Conservation (phyloP, 2,329 filamentous ascomycete genomes). For the Coniella lustricola region DNA sequence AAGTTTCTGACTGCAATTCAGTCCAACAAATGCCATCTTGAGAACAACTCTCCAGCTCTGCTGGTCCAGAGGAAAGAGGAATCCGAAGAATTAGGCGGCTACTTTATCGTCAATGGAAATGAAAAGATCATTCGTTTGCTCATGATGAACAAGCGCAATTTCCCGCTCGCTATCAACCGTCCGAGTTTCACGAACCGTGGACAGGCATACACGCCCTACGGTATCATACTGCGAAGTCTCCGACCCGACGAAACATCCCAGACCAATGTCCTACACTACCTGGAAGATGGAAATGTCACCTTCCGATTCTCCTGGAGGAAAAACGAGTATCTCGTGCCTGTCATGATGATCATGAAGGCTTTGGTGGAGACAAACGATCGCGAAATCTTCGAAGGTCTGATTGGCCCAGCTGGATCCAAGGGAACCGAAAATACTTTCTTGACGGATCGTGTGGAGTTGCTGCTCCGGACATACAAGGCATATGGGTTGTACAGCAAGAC, state of each 20-base stretch:
- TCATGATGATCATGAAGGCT: slow-evolving; percentile 95
- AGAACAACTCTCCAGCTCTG: slow-evolving; percentile 73
- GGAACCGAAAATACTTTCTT: slow-evolving; percentile 84
- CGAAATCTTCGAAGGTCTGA: slow-evolving; percentile 90
- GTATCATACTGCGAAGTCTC: slow-evolving; percentile 85
- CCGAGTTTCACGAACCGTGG: slow-evolving; percentile 86
- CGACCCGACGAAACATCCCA: slow-evolving; percentile 97
- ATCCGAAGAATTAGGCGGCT: slow-evolving; percentile 90
- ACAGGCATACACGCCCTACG: slow-evolving; percentile 77
- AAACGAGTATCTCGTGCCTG: slow-evolving; percentile 90
- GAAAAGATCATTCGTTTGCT: slow-evolving; percentile 95
- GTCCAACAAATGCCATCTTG: slow-evolving; percentile 86
- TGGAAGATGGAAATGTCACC: slow-evolving; percentile 91
- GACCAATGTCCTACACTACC: slow-evolving; percentile 93
- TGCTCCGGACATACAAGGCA: slow-evolving; percentile 87
- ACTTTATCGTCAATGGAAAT: slow-evolving; percentile 96
- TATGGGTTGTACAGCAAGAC: slow-evolving; percentile 77
- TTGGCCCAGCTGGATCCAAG: slow-evolving; percentile 70
- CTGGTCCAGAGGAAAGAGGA: slow-evolving; percentile 88
- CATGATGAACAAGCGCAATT: slow-evolving; percentile 85
- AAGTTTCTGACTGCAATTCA: slow-evolving; percentile 26
- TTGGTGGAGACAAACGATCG: slow-evolving; percentile 92
- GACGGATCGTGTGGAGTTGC: slow-evolving; percentile 85
- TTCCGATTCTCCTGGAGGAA: slow-evolving; percentile 98
- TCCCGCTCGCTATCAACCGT: slow-evolving; percentile 88